These are phyloP conservation scores for Pythium sukuiense DNA, from an alignment of 352 stramenopile genomes.

Conservation along the genomic window DNA sequence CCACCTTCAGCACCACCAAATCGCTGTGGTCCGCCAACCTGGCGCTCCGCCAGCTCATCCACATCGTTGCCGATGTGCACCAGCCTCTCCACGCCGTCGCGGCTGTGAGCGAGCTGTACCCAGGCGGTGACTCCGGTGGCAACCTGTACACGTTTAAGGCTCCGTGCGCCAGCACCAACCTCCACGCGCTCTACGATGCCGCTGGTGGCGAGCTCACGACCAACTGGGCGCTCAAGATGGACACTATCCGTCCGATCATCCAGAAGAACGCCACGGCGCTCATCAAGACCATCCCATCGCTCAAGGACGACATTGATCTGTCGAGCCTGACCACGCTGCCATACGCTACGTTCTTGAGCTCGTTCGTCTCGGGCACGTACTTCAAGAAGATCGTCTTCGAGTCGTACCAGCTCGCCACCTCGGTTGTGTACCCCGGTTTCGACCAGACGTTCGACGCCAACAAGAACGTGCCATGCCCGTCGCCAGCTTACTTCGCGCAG, in stretches of 20 bases:
- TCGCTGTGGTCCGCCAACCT: conserved; percentile 68
- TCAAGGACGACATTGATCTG: conserved; percentile 24
- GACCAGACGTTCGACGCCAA: conserved; percentile 25
- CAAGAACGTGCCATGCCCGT: conserved; percentile 27
- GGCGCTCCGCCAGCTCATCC: conserved; percentile 63
- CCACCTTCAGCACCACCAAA: conserved; percentile 56
- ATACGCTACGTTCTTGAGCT: conserved; percentile 22
- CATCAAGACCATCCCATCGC: conserved; percentile 13
- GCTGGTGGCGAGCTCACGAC: conserved; percentile 52
- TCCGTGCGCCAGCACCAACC: conserved; percentile 54
- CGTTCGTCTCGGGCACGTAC: conserved; percentile 22
- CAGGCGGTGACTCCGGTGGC: conserved; percentile 51
- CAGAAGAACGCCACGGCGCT: conserved; percentile 50
- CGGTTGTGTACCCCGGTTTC: conserved; percentile 27
- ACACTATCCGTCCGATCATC: conserved; percentile 19
- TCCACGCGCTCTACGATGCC: conserved; percentile 66
- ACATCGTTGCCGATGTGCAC: conserved; percentile 66
- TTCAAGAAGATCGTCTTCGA: conserved; percentile 31
- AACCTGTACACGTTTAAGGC: conserved; percentile 58
- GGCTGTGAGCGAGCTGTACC: conserved; percentile 44
- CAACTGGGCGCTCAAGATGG: conserved; percentile 47
- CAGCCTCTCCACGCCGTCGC: conserved; percentile 60
- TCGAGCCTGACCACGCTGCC: conserved; percentile 16
- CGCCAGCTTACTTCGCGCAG: conserved; percentile 18
- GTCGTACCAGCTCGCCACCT: conserved; percentile 28